These are phyloP conservation scores for Metarhizium album DNA, from an alignment of 2,329 filamentous ascomycete species.

Conservation along the genomic window DNA sequence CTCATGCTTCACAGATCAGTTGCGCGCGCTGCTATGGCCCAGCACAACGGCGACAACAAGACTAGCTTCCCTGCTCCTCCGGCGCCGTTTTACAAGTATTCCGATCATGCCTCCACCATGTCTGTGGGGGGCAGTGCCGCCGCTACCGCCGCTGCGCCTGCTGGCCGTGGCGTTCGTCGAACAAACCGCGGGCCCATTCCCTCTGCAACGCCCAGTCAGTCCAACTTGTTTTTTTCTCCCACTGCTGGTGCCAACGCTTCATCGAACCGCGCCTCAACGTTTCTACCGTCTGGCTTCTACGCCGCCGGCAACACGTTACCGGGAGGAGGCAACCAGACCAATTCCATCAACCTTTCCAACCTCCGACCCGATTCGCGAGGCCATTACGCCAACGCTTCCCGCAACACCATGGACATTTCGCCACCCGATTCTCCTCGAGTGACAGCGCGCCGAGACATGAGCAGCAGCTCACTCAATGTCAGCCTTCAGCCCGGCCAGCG, in stretches of 20 bases:
- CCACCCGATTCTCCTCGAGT: slow-evolving; percentile 57
- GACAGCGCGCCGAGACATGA: slow-evolving; percentile 38
- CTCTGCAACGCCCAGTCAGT: slow-evolving; percentile 48
- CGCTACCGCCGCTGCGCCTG: slow-evolving; percentile 23
- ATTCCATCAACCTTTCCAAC: slow-evolving; percentile 51
- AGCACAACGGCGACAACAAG: slow-evolving; percentile 61
- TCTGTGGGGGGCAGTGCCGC: slow-evolving; percentile 26
- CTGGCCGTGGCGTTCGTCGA: slow-evolving; percentile 40
- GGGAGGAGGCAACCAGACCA: slow-evolving; percentile 33
- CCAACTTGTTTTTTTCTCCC: slow-evolving; percentile 88
- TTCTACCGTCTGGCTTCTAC: slow-evolving; percentile 87
- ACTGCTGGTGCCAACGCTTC: slow-evolving; percentile 56
- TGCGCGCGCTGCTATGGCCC: slow-evolving; percentile 68
- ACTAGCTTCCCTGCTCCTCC: slow-evolving; percentile 47
- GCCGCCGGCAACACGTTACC: slow-evolving; percentile 51
- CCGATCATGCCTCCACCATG: slow-evolving; percentile 45
- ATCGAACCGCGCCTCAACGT: slow-evolving; percentile 61
- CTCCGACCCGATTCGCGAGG: slow-evolving; percentile 48
- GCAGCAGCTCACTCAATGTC: slow-evolving; percentile 57
- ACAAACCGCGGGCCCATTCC: slow-evolving; percentile 41
- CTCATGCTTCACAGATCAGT: slow-evolving; percentile 90
- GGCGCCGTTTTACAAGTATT: slow-evolving; percentile 55
- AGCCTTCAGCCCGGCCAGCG: slow-evolving; percentile 48
- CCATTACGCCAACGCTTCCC: slow-evolving; percentile 28
- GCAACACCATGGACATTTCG: slow-evolving; percentile 36